Conservation (phyloP, 805 yeast species). For the Isabelozyma rhagii region DNA sequence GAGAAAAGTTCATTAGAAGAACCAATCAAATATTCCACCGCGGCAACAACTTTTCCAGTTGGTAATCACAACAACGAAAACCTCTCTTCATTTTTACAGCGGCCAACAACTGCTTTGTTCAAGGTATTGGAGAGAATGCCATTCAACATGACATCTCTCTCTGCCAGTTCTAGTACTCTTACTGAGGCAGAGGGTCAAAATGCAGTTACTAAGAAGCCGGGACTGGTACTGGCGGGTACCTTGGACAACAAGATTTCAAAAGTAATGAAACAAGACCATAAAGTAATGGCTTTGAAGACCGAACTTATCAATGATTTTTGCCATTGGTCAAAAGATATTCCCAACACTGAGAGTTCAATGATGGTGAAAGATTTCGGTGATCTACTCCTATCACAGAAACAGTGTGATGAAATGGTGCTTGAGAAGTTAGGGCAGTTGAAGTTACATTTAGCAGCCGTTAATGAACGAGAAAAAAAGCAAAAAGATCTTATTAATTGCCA, state of each 20-base stretch:
- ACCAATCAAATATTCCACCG: conserved; percentile 1
- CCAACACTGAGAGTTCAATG: conserved; percentile 34
- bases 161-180: not conserved
- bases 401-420: conserved; percentile 29
- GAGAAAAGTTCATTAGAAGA: not conserved
- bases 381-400: conserved; percentile 35
- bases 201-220: not conserved
- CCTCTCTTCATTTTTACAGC: conserved; percentile 7
- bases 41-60: conserved; percentile 2
- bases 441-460: conserved; percentile 42
- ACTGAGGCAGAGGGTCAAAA: not conserved
- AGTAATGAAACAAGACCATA: conserved; percentile 38
- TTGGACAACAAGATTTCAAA: conserved; percentile 32
- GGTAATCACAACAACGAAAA: conserved; percentile 7
- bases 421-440: conserved; percentile 44
- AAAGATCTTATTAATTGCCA: conserved; percentile 35
- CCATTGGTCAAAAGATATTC: conserved; percentile 40
- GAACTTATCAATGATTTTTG: conserved; percentile 39
- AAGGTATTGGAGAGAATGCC: conserved; percentile 16
- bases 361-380: conserved; percentile 40
- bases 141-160: not conserved
- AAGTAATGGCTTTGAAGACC: conserved; percentile 28
- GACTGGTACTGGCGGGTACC: conserved; percentile 17
- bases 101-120: conserved; percentile 21
- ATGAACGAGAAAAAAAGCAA: conserved; percentile 49